Conservation (phyloP, 306 rosid species). For the Fagus crenata region DNA sequence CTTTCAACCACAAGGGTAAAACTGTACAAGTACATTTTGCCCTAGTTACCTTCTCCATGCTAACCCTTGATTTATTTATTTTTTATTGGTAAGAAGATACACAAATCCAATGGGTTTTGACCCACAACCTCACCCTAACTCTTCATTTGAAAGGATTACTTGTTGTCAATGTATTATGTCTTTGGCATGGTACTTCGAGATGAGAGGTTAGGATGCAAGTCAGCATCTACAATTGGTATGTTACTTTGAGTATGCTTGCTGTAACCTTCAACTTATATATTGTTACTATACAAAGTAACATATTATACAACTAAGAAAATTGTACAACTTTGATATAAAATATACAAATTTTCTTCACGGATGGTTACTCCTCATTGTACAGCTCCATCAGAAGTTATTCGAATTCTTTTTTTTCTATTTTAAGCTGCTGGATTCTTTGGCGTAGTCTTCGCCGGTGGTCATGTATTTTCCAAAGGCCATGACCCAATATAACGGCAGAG, state of each 20-base stretch:
- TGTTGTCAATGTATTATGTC: too few relatives aligned
- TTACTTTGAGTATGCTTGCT: background rate
- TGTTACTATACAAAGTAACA: background rate
- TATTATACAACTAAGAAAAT: background rate
- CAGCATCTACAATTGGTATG: background rate
- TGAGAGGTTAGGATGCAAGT: background rate
- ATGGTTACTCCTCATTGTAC: constrained; percentile 15
- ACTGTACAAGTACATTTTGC: too few relatives aligned
- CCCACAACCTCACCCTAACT: too few relatives aligned
- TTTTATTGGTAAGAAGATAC: too few relatives aligned
- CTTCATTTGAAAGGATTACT: too few relatives aligned
- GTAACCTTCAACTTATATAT: background rate
- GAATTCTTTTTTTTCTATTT: constrained; percentile 45
- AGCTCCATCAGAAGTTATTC: constrained; percentile 34
- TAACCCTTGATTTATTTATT: too few relatives aligned
- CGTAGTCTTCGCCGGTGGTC: constrained; percentile 76
- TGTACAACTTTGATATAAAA: constrained; percentile 34
- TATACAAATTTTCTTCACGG: constrained; percentile 42
- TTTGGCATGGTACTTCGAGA: background rate
- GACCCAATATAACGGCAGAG: constrained; percentile 87
- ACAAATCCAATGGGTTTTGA: too few relatives aligned
- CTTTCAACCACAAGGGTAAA: too few relatives aligned
- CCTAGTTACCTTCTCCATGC: too few relatives aligned
- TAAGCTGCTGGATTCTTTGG: constrained; percentile 74
- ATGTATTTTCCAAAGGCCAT: constrained; percentile 94